Conservation (phyloP, 202 grass and related monocot genomes). For the Panicum hallii region DNA sequence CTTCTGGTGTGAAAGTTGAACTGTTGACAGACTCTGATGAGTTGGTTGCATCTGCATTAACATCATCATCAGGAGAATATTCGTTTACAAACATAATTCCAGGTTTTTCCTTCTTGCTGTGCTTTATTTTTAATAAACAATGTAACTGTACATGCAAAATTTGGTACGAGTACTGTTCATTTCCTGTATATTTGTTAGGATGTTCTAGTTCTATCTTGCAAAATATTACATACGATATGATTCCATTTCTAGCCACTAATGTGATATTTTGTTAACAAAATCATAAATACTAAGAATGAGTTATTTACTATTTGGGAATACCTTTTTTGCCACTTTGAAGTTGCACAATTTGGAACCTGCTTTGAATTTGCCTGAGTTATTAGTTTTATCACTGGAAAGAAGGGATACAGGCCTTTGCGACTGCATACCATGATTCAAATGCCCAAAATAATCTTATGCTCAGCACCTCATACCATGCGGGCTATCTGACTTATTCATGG, state of each 20-base stretch:
- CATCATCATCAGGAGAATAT: constrained; percentile 76
- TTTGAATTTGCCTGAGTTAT: neutral
- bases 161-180: constrained; percentile 16
- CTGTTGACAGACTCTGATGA: constrained; percentile 70
- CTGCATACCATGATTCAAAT: neutral
- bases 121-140: constrained; percentile 31
- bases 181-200: constrained; percentile 19
- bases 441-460: neutral
- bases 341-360: neutral
- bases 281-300: constrained; percentile 34
- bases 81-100: constrained; percentile 87
- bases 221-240: constrained; percentile 24
- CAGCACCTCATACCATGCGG: neutral
- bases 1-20: constrained; percentile 93
- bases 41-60: constrained; percentile 70
- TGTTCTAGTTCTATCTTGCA: constrained; percentile 4
- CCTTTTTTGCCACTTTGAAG: neutral
- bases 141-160: neutral
- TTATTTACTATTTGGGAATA: constrained; percentile 5
- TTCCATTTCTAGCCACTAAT: neutral
- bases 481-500: neutral
- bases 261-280: constrained; percentile 18
- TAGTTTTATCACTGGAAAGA: neutral
- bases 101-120: constrained; percentile 58
- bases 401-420: neutral